These are phyloP conservation scores for Fraxinus albicans DNA, from an alignment of 305 asterid species.

Conservation along the genomic window DNA sequence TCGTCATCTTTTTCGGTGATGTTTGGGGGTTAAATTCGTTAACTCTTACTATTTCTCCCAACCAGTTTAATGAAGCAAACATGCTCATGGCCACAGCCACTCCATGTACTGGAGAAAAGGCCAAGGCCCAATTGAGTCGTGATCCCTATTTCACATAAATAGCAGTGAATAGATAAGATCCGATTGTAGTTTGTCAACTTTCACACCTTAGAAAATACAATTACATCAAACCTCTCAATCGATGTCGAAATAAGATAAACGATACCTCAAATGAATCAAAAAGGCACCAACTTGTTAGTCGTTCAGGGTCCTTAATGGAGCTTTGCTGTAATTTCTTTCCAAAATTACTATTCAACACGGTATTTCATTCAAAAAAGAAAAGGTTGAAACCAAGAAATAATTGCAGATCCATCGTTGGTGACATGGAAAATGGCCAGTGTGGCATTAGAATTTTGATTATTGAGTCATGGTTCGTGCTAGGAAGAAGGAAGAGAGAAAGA, in stretches of 20 bases:
- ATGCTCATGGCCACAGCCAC: background rate
- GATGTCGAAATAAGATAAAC: too few species aligned
- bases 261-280: too few species aligned
- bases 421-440: background rate
- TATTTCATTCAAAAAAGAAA: too few species aligned
- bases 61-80: background rate
- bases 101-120: background rate
- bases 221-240: too few species aligned
- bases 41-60: too few species aligned
- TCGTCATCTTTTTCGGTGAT: too few species aligned
- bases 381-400: background rate
- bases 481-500: background rate
- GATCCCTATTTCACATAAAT: background rate
- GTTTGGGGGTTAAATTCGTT: too few species aligned
- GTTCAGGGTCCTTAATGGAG: too few species aligned
- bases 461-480: background rate
- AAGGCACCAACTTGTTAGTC: too few species aligned
- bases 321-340: too few species aligned
- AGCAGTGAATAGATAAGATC: background rate
- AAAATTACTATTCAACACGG: too few species aligned
- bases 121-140: background rate
- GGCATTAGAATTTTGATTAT: background rate
- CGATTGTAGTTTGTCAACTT: background rate
- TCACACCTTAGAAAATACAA: background rate
- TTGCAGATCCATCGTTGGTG: background rate